These are phyloP conservation scores for Hypoxylon sp. DNA, from an alignment of 2,329 filamentous ascomycete genomes.

Conservation along the genomic window DNA sequence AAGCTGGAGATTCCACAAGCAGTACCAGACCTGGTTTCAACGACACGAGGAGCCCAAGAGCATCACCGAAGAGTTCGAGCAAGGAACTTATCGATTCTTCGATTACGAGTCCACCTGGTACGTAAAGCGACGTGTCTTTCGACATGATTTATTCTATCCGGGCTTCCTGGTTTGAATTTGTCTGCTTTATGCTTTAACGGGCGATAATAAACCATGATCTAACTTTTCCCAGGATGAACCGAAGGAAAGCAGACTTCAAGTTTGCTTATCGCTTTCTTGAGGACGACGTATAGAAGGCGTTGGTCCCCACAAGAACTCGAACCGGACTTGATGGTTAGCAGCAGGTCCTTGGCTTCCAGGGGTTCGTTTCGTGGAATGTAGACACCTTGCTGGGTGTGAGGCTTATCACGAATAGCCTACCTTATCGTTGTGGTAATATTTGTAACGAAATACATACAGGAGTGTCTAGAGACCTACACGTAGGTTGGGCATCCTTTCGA, in stretches of 20 bases:
- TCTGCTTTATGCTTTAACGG: not conserved
- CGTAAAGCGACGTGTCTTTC: too few relatives aligned
- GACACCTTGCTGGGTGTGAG: too few relatives aligned
- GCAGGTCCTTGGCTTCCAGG: conserved; percentile 6
- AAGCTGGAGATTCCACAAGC: conserved; percentile 99
- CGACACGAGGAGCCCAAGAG: conserved; percentile 97
- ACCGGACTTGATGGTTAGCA: not conserved
- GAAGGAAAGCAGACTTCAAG: conserved; percentile 96
- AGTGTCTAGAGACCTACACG: too few relatives aligned
- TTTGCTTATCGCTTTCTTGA: conserved; percentile 98
- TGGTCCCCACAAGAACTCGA: conserved; percentile 1
- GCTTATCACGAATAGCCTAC: too few relatives aligned
- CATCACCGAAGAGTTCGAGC: conserved; percentile 98
- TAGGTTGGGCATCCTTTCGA: conserved; percentile 4
- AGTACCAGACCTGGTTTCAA: conserved; percentile 99
- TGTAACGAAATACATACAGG: conserved; percentile 35
- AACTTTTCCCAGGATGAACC: conserved; percentile 82
- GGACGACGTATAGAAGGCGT: conserved; percentile 76
- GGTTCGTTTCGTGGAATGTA: conserved; percentile 18
- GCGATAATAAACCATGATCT: conserved; percentile 21
- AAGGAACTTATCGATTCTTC: conserved; percentile 98
- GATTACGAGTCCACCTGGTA: conserved; percentile 99
- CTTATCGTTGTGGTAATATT: conserved; percentile 27
- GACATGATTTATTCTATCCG: too few relatives aligned
- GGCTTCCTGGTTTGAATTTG: too few relatives aligned